Evolutionary conservation across 208 protist species (phyloP), one percentile per base, ranked within the genome.

Genomic region (Hexamita inflata): DNA sequence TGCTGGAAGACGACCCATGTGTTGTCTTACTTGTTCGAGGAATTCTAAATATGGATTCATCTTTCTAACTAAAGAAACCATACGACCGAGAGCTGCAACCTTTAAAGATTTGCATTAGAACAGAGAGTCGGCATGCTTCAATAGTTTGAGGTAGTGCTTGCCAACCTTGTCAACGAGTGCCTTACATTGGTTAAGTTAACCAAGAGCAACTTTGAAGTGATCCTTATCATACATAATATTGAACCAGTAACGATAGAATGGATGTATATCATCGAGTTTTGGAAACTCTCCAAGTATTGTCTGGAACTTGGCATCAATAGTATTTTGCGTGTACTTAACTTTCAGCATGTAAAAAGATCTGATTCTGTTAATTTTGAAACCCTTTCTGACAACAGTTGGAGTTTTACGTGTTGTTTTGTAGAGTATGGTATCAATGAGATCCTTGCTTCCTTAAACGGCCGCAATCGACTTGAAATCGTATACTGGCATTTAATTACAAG

Each of bases 21-120:
- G 96, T 87, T 99, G 95, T 26, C 97, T 86, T 19, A 99, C 95
- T 81, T 99, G 95, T 88, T 99, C 97, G 15, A 99, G 87, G 82
- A 99, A 99, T 1, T 84, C 86, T 60, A 99, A 85, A 1, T 86
- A 88, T 66, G 87, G 85, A 49, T 88, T 89, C 35, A 95, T 89
- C 77, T 96, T 94, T 78, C 93, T 93, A 84, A 97, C 92, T 1
- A 95, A 81, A 30, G 96, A 97, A 42, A 87, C 90, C 95, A 99
- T 98, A 49, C 89, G 75, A 62, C 97, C 97, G 0, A 99, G 85
- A 38, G 95, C 95, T 28, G 96, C 95, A 35, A 92, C 87, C 86
- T 99, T 99, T 30, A 99, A 90, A 83, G 96, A 91, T 85, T 99
- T 99, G 89, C 95, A 99, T 74, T 95, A 89, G 86, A 98, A 99